Conservation (phyloP, 1,139 yeast genomes). For the Candida dubliniensis region DNA sequence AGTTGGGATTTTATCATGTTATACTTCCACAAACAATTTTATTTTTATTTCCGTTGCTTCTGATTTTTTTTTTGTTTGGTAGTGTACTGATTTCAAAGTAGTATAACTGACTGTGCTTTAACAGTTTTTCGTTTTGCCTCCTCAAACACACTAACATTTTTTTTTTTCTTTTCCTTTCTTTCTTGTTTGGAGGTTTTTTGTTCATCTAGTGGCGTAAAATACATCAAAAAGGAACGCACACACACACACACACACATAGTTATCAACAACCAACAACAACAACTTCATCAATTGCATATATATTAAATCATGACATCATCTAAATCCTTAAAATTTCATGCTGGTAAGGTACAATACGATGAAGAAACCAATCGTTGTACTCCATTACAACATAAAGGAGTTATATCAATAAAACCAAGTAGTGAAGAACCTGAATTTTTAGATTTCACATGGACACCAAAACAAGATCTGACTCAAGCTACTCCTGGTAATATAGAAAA, state of each 20-base stretch:
- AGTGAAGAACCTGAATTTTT: slow-evolving; percentile 52
- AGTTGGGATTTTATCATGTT: background rate
- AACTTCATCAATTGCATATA: background rate
- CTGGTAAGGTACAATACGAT: slow-evolving; percentile 79
- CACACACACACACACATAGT: too few species aligned
- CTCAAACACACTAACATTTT: too few species aligned
- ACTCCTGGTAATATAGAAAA: slow-evolving; percentile 42
- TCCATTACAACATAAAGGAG: slow-evolving; percentile 78
- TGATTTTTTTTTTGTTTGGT: background rate
- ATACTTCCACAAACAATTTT: background rate
- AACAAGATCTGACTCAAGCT: slow-evolving; percentile 27
- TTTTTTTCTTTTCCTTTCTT: too few species aligned
- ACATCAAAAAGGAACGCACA: too few species aligned
- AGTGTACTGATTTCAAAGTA: slow-evolving; percentile 1
- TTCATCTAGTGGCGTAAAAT: too few species aligned
- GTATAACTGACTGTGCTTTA: too few species aligned
- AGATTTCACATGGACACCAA: slow-evolving; percentile 47
- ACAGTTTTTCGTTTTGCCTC: too few species aligned
- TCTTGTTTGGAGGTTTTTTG: too few species aligned
- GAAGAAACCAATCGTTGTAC: slow-evolving; percentile 69
- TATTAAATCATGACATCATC: slow-evolving; percentile 10
- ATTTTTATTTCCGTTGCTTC: background rate
- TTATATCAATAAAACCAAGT: slow-evolving; percentile 61
- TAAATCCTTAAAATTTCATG: slow-evolving; percentile 58
- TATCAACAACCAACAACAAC: background rate